phyloP scores from a whole-genome alignment of 2,329 filamentous ascomycete species.

The Bipolaris bicolor region DNA sequence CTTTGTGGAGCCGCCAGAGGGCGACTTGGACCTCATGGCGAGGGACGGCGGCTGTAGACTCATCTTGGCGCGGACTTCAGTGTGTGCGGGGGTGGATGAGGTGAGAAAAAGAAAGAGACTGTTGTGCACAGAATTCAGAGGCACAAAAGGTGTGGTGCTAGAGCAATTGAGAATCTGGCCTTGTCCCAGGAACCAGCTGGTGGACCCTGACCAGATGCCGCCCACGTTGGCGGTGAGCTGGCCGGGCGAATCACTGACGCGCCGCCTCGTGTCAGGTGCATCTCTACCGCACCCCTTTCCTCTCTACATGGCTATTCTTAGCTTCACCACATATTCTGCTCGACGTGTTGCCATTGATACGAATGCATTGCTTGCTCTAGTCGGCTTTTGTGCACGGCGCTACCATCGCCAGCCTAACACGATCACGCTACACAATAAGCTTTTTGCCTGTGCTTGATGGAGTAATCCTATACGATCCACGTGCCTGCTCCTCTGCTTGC shows the following conservation, averaged over 20 bases:
- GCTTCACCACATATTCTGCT: neutral
- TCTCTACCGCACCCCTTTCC: slow-evolving; percentile 19
- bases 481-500: neutral
- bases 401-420: neutral
- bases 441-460: neutral
- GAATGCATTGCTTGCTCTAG: neutral
- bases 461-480: neutral
- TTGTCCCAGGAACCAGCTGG: slow-evolving; percentile 28
- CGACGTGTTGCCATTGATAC: neutral
- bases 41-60: slow-evolving; percentile 48
- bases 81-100: neutral
- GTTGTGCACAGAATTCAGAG: slow-evolving; percentile 1
- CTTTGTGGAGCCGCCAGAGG: slow-evolving; percentile 69
- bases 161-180: slow-evolving; percentile 35
- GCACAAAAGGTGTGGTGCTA: slow-evolving; percentile 17
- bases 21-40: slow-evolving; percentile 44
- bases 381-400: neutral
- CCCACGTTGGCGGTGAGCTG: slow-evolving; percentile 33
- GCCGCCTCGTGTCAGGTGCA: slow-evolving; percentile 27
- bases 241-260: slow-evolving; percentile 22
- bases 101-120: neutral
- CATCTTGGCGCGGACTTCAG: slow-evolving; percentile 29
- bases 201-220: slow-evolving; percentile 32
- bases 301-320: slow-evolving; percentile 9
- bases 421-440: neutral